phyloP scores from a whole-genome alignment of 2,329 filamentous ascomycete species.

The Claviceps cyperi region DNA sequence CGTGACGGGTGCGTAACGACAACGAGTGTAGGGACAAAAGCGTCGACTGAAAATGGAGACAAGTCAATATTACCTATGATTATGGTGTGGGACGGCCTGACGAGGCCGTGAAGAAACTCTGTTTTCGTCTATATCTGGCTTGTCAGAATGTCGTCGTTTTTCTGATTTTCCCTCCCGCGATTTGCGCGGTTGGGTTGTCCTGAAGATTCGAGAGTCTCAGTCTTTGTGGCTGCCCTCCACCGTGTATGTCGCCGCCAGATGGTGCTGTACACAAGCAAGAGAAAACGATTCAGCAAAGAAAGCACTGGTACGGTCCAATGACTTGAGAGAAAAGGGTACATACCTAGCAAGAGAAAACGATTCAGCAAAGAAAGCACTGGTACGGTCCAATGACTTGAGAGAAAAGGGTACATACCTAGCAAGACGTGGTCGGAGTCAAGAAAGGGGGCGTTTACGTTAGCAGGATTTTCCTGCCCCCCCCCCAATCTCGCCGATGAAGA shows the following conservation, averaged over 20 bases:
- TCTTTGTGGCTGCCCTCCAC: too few species aligned
- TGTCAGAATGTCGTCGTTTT: background rate
- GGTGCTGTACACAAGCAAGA: background rate
- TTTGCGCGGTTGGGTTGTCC: background rate
- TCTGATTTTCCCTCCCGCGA: background rate
- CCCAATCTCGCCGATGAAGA: background rate
- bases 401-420: background rate
- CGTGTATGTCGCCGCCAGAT: background rate
- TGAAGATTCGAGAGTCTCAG: too few species aligned
- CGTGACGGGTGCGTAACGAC: too few species aligned
- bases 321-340: background rate
- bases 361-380: background rate
- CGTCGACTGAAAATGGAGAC: background rate
- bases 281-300: background rate
- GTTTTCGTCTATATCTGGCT: background rate
- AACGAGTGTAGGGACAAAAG: background rate
- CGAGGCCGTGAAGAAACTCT: slow-evolving; percentile 4
- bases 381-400: background rate
- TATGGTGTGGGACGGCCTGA: background rate
- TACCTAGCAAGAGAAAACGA: background rate
- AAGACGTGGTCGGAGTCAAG: background rate
- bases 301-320: background rate
- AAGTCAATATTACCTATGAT: background rate
- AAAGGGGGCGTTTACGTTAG: background rate
- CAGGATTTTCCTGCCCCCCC: background rate